Conservation (phyloP, 257 asterid genomes). For the Paraleonurus japonicus region DNA sequence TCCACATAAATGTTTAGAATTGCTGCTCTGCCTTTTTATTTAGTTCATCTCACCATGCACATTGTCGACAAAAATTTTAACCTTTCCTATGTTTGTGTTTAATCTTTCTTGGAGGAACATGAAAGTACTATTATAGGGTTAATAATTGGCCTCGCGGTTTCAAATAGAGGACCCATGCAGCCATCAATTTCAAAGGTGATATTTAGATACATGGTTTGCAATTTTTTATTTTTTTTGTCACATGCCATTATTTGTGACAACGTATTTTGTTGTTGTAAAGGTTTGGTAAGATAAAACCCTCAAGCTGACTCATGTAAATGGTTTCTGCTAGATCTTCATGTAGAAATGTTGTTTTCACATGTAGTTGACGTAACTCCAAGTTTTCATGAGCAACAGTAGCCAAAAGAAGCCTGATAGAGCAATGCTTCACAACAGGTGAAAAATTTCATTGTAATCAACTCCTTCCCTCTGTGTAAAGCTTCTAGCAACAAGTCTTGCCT, state of each 20-base stretch:
- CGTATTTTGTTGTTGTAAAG: not conserved
- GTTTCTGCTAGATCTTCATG: no score
- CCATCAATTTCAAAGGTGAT: constrained; percentile 95
- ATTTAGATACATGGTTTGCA: constrained; percentile 19
- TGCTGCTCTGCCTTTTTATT: not conserved
- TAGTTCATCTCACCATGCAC: constrained; percentile 1
- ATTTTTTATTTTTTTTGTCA: constrained; percentile 23
- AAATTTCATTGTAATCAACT: no score
- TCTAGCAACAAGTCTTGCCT: no score
- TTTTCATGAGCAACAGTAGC: no score
- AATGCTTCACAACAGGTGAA: no score
- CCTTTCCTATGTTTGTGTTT: not conserved
- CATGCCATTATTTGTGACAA: not conserved
- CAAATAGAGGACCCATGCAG: constrained; percentile 93
- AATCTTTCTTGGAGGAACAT: constrained; percentile 64
- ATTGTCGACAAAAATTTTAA: not conserved
- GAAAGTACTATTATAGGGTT: constrained; percentile 93
- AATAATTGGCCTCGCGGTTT: constrained; percentile 98
- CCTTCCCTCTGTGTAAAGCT: no score
- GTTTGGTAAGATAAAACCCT: no score
- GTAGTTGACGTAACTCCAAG: no score
- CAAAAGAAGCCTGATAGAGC: no score
- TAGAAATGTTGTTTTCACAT: no score
- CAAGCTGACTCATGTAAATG: no score
- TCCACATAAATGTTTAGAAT: constrained; percentile 6